Percentiles rank a stretch among this genome's conserved stretches.
Conservation (phyloP, 345 rosid species). For the Orychophragmus violaceus region DNA sequence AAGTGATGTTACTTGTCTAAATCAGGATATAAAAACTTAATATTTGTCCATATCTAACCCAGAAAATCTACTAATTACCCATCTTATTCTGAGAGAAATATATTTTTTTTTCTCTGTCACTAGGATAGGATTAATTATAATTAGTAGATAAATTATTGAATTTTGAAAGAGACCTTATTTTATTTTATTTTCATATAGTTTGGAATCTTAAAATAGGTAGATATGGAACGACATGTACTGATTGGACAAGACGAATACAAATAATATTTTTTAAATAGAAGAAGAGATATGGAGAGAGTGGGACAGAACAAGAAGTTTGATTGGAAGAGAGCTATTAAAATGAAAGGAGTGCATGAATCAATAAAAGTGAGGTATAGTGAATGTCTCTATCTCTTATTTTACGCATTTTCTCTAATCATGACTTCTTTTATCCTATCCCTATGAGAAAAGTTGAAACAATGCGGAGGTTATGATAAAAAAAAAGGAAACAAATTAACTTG, state of each 20-base stretch:
- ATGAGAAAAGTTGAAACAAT: neutral
- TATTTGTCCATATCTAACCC: neutral
- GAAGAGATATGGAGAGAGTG: conserved; percentile 19
- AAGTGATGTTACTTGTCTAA: conserved; percentile 3
- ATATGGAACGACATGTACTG: conserved; percentile 19
- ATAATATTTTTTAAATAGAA: neutral
- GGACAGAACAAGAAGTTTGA: conserved; percentile 18
- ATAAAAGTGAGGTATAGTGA: conserved; percentile 23
- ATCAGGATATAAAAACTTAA: neutral
- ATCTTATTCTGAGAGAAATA: neutral
- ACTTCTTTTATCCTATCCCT: conserved; percentile 13
- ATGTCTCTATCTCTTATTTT: conserved; percentile 26
- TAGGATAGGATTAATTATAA: neutral
- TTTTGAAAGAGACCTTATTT: neutral
- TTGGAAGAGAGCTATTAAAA: conserved; percentile 18
- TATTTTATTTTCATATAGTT: neutral
- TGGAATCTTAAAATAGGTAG: conserved; percentile 9
- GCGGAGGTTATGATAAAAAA: conserved; percentile 27
- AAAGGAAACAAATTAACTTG: neutral
- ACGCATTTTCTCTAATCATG: conserved; percentile 25
- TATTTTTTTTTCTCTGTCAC: neutral
- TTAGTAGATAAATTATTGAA: neutral
- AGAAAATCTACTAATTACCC: neutral
- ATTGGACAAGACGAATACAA: conserved; percentile 22
- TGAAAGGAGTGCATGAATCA: conserved; percentile 33